Percentiles rank a stretch among this genome's conserved stretches.
These are phyloP conservation scores for Aspergillus caelatus DNA, from an alignment of 2,329 filamentous ascomycete genomes.

Conservation along the genomic window DNA sequence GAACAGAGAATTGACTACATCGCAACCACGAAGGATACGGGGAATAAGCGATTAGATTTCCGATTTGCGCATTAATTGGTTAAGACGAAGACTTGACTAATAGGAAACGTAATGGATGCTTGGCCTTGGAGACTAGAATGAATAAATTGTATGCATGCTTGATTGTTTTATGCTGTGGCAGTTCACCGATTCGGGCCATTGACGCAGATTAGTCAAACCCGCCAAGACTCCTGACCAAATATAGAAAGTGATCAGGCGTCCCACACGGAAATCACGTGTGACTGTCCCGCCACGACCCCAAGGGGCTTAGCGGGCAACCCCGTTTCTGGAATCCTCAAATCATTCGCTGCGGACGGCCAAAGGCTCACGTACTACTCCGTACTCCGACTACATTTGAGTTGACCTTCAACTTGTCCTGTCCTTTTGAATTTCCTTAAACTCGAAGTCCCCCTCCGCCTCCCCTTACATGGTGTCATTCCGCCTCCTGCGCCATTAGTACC, in stretches of 20 bases:
- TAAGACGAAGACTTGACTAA: background rate
- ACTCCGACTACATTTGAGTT: background rate
- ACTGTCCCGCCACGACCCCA: background rate
- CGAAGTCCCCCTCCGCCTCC: background rate
- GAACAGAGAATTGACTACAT: conserved; percentile 34
- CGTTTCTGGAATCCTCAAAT: conserved; percentile 1
- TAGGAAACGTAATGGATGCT: conserved; percentile 3
- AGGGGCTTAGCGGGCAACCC: background rate
- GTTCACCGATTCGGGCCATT: background rate
- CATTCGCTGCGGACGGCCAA: conserved; percentile 3
- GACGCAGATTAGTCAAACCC: conserved; percentile 2
- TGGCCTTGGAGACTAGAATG: background rate
- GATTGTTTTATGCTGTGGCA: background rate
- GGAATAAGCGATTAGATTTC: conserved; percentile 40
- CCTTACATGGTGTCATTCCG: background rate
- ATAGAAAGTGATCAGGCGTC: conserved; percentile 4
- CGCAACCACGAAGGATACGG: conserved; percentile 34
- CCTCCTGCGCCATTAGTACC: background rate
- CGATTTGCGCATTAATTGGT: conserved; percentile 33
- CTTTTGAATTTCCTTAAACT: background rate
- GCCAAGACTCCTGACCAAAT: background rate
- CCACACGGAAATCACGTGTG: conserved; percentile 1
- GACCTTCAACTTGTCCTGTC: background rate
- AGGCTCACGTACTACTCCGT: background rate
- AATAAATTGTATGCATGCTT: background rate